Base-by-base conservation (phyloP, 1,284 basidiomycete species). In the Fistulinella staudtii region DNA sequence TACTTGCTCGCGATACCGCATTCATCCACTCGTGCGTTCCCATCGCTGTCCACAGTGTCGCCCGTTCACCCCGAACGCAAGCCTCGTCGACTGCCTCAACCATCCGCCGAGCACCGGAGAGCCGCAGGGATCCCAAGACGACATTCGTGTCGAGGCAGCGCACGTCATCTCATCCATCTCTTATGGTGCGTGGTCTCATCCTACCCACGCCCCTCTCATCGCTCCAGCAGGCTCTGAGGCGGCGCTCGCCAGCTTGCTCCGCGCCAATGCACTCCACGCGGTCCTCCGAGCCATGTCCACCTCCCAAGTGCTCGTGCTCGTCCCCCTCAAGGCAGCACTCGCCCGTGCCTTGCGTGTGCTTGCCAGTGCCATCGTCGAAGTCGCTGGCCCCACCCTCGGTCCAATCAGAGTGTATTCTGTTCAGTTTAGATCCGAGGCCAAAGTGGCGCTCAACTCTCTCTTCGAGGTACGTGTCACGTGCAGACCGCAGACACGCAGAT, bases 101-200 rank as follows among this genome's bases (percentile, higher is more conserved):
- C 65, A 68, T 21, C 66, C 70, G 2, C 62, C 65, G 9, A 50
- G 58, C 14, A 49, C 60, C 11, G 61, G 63, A 24, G 68, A 69
- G 21, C 52, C 69, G 0, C 61, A 64, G 48, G 60, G 58, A 10
- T 71, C 71, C 3, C 60, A 65, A 39, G 66, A 76, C 14, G 76
- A 79, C 24, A 69, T 80, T 28, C 75, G 80, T 8, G 71, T 80
- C 37, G 86, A 89, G 55, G 82, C 85, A 0, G 82, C 85, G 0
- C 82, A 87, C 53, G 73, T 89, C 30, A 70, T 89, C 14, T 74
- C 84, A 0, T 89, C 86, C 0, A 69, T 89, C 9, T 75, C 85
- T 0, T 82, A 84, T 49, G 83, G 82, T 47, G 37, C 60, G 43
- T n/a, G n/a, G n/a, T n/a, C n/a, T n/a, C 8, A 14, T n/a, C 2